Percentiles rank a stretch among this genome's conserved stretches.
phyloP scores from a whole-genome alignment of 176 grass and related monocot species.

The Phragmites australis region DNA sequence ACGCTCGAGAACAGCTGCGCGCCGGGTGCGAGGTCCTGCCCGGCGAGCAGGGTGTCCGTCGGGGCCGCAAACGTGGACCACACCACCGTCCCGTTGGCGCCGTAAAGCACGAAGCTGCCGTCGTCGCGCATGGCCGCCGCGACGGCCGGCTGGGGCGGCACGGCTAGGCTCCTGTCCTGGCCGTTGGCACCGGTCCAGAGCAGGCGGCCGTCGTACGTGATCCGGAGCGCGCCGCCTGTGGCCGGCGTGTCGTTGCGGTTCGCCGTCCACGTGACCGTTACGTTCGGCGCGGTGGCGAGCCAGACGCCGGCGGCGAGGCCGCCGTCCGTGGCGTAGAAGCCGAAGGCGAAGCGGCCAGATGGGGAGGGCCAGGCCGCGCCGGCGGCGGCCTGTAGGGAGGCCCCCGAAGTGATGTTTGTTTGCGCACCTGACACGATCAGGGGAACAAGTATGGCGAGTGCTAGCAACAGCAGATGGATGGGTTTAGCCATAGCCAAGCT shows the following conservation, averaged over 20 bases:
- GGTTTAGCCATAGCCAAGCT: too few species aligned
- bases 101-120: constrained; percentile 53
- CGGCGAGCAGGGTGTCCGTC: constrained; percentile 43
- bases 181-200: constrained; percentile 11
- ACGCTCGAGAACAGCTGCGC: constrained; percentile 29
- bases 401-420: constrained; percentile 15
- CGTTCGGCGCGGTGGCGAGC: constrained; percentile 25
- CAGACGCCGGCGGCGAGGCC: constrained; percentile 38
- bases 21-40: constrained; percentile 34
- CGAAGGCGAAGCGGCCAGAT: constrained; percentile 41
- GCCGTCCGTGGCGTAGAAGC: constrained; percentile 38
- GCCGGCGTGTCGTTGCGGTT: constrained; percentile 33
- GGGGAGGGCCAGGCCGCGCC: constrained; percentile 29
- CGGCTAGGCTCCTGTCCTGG: not conserved
- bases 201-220: constrained; percentile 42
- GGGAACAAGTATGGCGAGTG: not conserved
- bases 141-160: constrained; percentile 8
- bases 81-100: not conserved
- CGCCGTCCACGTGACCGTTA: constrained; percentile 48
- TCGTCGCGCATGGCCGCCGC: constrained; percentile 42
- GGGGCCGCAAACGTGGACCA: constrained; percentile 53
- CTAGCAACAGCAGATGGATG: too few species aligned
- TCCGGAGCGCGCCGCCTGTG: constrained; percentile 16
- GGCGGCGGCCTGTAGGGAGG: constrained; percentile 10
- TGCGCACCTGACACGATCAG: not conserved